Percentiles rank a stretch among this genome's conserved stretches.
Evolutionary conservation across 2,329 filamentous ascomycete species (phyloP).

Genomic region (Colletotrichum tabaci): DNA sequence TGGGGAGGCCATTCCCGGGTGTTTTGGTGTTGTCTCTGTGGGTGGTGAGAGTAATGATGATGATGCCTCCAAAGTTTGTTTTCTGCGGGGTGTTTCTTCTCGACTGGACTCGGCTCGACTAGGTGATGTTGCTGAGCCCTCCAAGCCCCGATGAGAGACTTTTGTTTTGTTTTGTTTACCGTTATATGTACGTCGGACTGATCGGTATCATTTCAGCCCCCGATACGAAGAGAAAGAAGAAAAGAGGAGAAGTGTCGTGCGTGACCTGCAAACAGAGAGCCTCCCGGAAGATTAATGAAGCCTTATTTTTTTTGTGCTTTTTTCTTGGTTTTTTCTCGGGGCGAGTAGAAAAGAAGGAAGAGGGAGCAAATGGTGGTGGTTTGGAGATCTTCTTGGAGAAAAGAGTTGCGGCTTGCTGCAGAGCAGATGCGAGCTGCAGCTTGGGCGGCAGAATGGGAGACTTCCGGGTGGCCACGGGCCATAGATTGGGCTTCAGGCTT

Average conservation of each 20-base stretch:
- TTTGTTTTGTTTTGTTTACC: background rate
- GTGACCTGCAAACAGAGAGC: constrained; percentile 1
- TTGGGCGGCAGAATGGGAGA: background rate
- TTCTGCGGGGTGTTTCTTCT: constrained; percentile 12
- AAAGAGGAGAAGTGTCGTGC: background rate
- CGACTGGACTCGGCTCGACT: background rate
- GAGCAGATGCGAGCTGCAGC: constrained; percentile 36
- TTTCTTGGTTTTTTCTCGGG: too few species aligned
- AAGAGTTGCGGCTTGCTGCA: constrained; percentile 46
- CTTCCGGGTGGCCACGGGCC: constrained; percentile 22
- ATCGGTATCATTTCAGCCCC: background rate
- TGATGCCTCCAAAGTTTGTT: constrained; percentile 12
- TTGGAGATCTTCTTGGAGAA: constrained; percentile 21
- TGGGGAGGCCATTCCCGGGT: constrained; percentile 51
- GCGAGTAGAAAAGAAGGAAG: background rate
- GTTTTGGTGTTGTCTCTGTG: background rate
- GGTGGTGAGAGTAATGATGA: background rate
- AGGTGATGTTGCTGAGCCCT: constrained; percentile 12
- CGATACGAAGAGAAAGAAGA: background rate
- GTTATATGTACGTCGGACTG: background rate
- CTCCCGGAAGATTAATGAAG: constrained; percentile 14
- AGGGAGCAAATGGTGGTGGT: background rate
- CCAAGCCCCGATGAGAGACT: too few species aligned
- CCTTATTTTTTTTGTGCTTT: background rate
- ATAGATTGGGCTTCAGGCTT: constrained; percentile 6